Evolutionary conservation across 2,329 filamentous ascomycete genomes (phyloP).

Genomic region (Apiospora sp.): DNA sequence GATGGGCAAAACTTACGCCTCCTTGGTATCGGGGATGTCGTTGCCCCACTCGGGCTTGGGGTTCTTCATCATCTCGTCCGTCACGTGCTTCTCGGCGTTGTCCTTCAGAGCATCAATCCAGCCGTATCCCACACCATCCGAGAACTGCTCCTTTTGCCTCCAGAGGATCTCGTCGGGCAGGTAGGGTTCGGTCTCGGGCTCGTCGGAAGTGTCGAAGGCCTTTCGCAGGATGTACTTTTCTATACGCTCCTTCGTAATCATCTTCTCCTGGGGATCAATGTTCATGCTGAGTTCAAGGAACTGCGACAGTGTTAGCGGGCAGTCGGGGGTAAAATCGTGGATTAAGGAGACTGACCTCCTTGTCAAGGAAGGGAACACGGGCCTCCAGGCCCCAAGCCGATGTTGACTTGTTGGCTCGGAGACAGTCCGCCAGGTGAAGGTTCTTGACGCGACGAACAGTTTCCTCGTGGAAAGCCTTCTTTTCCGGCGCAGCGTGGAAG

Average conservation of each 20-base stretch:
- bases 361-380: constrained; percentile 97
- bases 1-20: constrained; percentile 70
- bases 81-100: constrained; percentile 86
- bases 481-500: constrained; percentile 94
- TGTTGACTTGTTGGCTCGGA: constrained; percentile 98
- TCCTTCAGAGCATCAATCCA: constrained; percentile 99
- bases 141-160: constrained; percentile 99
- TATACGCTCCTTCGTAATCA: constrained; percentile 88
- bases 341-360: constrained; percentile 65
- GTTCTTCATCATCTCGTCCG: constrained; percentile 98
- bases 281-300: constrained; percentile 94
- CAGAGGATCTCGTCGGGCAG: constrained; percentile 96
- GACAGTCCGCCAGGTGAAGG: constrained; percentile 93
- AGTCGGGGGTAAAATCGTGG: neutral
- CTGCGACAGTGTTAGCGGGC: constrained; percentile 44
- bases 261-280: constrained; percentile 93
- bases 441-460: constrained; percentile 95
- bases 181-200: constrained; percentile 83
- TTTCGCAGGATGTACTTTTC: constrained; percentile 99
- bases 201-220: constrained; percentile 92
- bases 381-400: constrained; percentile 98
- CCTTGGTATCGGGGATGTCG: constrained; percentile 95
- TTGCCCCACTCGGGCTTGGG: constrained; percentile 94
- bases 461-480: constrained; percentile 93
- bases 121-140: constrained; percentile 96